Evolutionary conservation across 495 filamentous ascomycete genomes (phyloP).

Genomic region (Podospora pseudocomata): DNA sequence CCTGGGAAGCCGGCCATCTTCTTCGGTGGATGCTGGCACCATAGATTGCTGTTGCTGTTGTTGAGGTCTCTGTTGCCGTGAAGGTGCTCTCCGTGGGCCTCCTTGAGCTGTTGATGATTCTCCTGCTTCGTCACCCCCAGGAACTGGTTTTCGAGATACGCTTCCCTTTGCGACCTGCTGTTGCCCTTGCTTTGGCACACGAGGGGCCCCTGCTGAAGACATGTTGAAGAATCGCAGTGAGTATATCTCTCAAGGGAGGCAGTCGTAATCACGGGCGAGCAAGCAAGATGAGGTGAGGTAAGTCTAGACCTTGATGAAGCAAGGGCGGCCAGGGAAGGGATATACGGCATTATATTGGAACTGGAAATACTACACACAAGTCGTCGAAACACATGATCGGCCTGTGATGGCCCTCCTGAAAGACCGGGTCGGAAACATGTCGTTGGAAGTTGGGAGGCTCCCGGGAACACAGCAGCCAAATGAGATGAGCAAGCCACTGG

Average conservation of each 20-base stretch:
- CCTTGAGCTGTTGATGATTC: background rate
- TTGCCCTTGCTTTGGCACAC: background rate
- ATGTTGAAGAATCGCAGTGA: background rate
- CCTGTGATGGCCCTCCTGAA: background rate
- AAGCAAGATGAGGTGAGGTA: background rate
- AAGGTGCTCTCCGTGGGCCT: background rate
- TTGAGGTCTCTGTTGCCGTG: constrained; percentile 6
- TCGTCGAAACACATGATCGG: constrained; percentile 6
- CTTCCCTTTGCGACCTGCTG: background rate
- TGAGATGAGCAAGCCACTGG: constrained; percentile 1
- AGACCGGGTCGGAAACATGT: background rate
- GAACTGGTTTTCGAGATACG: constrained; percentile 1
- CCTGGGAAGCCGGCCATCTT: background rate
- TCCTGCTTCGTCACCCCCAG: background rate
- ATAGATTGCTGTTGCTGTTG: background rate
- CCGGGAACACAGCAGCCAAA: background rate
- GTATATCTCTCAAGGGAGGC: background rate
- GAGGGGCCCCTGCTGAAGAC: background rate
- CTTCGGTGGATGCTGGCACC: background rate
- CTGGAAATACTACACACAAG: background rate
- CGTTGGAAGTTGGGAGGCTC: background rate
- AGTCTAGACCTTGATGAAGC: constrained; percentile 1
- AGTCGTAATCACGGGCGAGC: background rate
- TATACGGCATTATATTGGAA: constrained; percentile 7
- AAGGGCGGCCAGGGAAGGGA: background rate